Percentiles rank a stretch among this genome's conserved stretches.
These are phyloP conservation scores for Populus simonii DNA, from an alignment of 345 rosid species.

Conservation along the genomic window DNA sequence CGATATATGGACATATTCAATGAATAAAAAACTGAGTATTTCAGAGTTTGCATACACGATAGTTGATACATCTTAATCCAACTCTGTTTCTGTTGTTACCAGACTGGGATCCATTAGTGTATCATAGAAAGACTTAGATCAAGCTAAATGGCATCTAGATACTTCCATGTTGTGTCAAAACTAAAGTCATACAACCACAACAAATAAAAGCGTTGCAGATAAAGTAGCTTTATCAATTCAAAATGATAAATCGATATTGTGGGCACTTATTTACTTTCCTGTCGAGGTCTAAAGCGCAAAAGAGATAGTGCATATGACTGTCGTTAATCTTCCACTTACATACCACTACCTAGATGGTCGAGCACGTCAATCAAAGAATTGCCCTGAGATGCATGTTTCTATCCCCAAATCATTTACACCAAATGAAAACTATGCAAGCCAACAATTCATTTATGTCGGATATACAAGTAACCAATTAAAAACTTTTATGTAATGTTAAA, in stretches of 20 bases:
- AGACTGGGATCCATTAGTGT: background rate
- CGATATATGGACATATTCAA: conserved; percentile 8
- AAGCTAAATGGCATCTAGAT: background rate
- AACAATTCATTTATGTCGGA: background rate
- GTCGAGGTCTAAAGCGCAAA: background rate
- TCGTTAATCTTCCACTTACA: background rate
- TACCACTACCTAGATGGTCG: background rate
- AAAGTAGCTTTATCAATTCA: background rate
- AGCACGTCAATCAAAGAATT: background rate
- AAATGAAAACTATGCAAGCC: background rate
- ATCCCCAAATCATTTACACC: background rate
- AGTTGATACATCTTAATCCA: background rate
- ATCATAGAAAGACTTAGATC: background rate
- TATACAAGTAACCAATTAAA: background rate
- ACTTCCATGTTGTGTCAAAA: background rate
- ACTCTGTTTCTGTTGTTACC: background rate
- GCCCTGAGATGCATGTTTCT: background rate
- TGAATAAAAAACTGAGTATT: background rate
- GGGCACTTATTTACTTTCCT: background rate
- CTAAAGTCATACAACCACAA: background rate
- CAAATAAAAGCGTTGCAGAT: background rate
- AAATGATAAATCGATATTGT: background rate
- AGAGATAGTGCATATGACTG: background rate
- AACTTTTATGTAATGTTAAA: background rate
- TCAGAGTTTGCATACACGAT: background rate